Evolutionary conservation across 371 early-diverging fungal genomes (phyloP).

Genomic region (Mortierella polycephala): DNA sequence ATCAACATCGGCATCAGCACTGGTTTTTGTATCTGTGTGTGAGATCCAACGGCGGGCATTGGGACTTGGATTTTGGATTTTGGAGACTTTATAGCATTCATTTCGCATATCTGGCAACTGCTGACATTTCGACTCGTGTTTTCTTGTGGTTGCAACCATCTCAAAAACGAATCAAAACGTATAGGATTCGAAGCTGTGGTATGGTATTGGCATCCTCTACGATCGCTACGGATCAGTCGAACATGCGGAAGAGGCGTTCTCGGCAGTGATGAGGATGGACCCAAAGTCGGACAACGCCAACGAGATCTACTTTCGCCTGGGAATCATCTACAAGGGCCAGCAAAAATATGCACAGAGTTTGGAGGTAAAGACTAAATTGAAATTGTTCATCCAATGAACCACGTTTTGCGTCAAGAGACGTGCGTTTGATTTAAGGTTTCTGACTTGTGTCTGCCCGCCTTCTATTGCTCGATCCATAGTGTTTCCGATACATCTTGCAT

Average conservation of each 20-base stretch:
- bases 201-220: constrained; percentile 97
- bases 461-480: constrained; percentile 56
- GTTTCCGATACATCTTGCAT: constrained; percentile 91
- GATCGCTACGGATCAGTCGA: constrained; percentile 97
- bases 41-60: background rate
- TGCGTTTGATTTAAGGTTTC: background rate
- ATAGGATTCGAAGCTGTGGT: constrained; percentile 98
- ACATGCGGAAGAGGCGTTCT: constrained; percentile 97
- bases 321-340: constrained; percentile 97
- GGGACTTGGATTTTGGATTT: too few relatives aligned
- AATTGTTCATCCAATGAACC: background rate
- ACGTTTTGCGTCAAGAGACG: background rate
- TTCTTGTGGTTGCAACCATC: too few relatives aligned
- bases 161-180: background rate
- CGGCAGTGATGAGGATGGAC: constrained; percentile 89
- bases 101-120: too few relatives aligned
- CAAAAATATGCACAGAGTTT: constrained; percentile 88
- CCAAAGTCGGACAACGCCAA: constrained; percentile 94
- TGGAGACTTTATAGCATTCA: too few relatives aligned
- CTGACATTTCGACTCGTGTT: too few relatives aligned
- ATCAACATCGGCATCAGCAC: background rate
- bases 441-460: too few relatives aligned
- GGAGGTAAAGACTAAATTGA: constrained; percentile 61
- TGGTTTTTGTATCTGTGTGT: background rate
- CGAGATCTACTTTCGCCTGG: constrained; percentile 97